Base-by-base conservation (phyloP, 148 eudicot species). In the Camellia japonica region DNA sequence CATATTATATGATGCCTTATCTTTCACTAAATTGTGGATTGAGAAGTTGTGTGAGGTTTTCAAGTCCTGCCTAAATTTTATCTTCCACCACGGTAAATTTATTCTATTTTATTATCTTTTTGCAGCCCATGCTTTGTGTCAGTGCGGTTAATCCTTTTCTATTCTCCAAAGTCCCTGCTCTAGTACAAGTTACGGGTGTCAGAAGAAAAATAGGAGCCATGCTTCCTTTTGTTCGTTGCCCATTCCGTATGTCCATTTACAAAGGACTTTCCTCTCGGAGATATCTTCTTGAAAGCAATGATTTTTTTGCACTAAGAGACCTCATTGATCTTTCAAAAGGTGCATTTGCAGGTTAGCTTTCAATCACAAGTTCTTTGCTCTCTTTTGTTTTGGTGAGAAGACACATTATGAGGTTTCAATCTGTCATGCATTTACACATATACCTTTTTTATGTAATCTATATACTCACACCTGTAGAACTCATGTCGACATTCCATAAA, bases 71-170 rank as follows among this genome's bases (percentile, higher is more conserved):
- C 54, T 68, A 43, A 13, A 2, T 44, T 73, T 11, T 23, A 41
- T 49, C 49, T 42, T 60, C 23, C 41, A 52, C 16, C 46, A 5
- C 10, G 30, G 42, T 61, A 69, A 6, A 38, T 58, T 73, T 52
- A 49, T 42, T 77, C n/a, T 44, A 59, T 54, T 49, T 6, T 82
- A 46, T 79, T 68, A 41, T 80, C 66, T 46, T 82, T 63, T 88
- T 81, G 85, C 99, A 96, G 99, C 99, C 99, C 76, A 93, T 96
- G 99, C 95, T 96, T 47, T 96, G 99, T 88, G 98, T 96, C 72
- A 91, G 91, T 81, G 99, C 99, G 6, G 93, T 91, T 66, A 96
- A 96, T 81, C 98, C 99, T 16, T 86, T 87, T 73, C 91, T 96
- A 42, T 87, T 92, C 86, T 86, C 98, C 7, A 91, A 90, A 84